A percentile compares a stretch with the other conserved stretches of the same genome.
These are phyloP conservation scores for Heracleum sosnowskyi DNA, from an alignment of 129 eudicot species.

Conservation along the genomic window DNA sequence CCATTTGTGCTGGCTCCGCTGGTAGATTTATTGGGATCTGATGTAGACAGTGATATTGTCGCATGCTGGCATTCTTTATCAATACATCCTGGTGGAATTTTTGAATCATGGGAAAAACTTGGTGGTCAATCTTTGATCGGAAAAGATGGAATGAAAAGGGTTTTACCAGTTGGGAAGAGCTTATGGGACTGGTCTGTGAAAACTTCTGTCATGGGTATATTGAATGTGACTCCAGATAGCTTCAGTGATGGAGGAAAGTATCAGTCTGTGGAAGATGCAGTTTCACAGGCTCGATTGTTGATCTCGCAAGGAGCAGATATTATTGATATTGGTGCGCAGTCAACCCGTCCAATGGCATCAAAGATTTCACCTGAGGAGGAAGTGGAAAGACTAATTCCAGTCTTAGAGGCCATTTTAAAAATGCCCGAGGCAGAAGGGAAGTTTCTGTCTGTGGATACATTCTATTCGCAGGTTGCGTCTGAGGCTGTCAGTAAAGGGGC, in stretches of 20 bases:
- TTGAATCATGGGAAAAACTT: conserved; percentile 64
- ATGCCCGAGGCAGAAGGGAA: conserved; percentile 73
- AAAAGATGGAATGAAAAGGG: conserved; percentile 75
- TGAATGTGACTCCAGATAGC: conserved; percentile 90
- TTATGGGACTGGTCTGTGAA: conserved; percentile 85
- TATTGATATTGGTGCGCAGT: conserved; percentile 91
- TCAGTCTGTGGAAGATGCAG: conserved; percentile 51
- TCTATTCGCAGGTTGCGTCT: conserved; percentile 68
- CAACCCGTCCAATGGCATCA: conserved; percentile 86
- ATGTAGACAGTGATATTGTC: conserved; percentile 44
- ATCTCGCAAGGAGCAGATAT: conserved; percentile 75
- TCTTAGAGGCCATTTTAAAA: conserved; percentile 55
- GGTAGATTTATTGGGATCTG: conserved; percentile 66
- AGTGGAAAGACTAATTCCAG: conserved; percentile 67
- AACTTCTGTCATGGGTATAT: conserved; percentile 78
- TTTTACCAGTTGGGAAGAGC: conserved; percentile 49
- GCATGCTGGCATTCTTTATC: conserved; percentile 60
- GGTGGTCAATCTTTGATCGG: conserved; percentile 90
- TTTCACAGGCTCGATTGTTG: conserved; percentile 56
- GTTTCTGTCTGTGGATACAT: conserved; percentile 70
- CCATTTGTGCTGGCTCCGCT: conserved; percentile 93
- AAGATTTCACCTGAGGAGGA: conserved; percentile 65
- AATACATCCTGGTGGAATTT: conserved; percentile 43
- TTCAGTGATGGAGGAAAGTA: conserved; percentile 94
- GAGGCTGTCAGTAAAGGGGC: conserved; percentile 80